Evolutionary conservation across 306 rosid genomes (phyloP), one percentile per base, ranked within the genome.

Genomic region (Pyrus betulifolia): DNA sequence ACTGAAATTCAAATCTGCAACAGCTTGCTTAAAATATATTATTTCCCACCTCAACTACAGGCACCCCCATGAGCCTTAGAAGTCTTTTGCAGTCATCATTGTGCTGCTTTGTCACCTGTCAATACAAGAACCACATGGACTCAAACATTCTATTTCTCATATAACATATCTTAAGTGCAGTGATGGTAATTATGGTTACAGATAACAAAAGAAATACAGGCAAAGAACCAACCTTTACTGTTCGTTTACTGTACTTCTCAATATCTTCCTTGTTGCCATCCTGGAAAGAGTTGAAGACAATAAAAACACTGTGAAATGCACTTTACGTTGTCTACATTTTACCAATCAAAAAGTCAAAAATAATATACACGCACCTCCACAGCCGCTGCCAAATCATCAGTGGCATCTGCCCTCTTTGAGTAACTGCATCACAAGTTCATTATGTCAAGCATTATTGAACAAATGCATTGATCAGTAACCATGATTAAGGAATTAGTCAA

Each of bases 21-120:
- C 21, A 35, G 67, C 58, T 71, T 35, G 64, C 68, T 80, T 71
- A 38, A 25, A 73, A 82, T 51, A 76, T 67, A 27, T 70, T 70
- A 84, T 14, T 62, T 84, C 58, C 69, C 77, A 95, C 98, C 98
- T 95, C 97, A 72, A 95, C 81, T 31, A 95, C 98, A 14, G 98
- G 97, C 77, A 95, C 97, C 63, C 98, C 98, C 98, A 90, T 95
- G 78, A 95, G 98, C 85, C 91, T 90, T 71, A 92, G 74, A 74
- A 95, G 97, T 76, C 58, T 89, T 89, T 87, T 88, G 87, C 97
- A 95, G 79, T 92, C 96, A 2, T 95, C 98, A 86, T 95, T 95
- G 86, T 95, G 98, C 84, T 87, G 97, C 84, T 88, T 90, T 54
- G 98, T 94, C 79, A 94, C 98, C 97, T 94, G 79, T 80, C 78